Conservation (phyloP, 2,329 filamentous ascomycete species). For the Pseudofabraea citricarpa region DNA sequence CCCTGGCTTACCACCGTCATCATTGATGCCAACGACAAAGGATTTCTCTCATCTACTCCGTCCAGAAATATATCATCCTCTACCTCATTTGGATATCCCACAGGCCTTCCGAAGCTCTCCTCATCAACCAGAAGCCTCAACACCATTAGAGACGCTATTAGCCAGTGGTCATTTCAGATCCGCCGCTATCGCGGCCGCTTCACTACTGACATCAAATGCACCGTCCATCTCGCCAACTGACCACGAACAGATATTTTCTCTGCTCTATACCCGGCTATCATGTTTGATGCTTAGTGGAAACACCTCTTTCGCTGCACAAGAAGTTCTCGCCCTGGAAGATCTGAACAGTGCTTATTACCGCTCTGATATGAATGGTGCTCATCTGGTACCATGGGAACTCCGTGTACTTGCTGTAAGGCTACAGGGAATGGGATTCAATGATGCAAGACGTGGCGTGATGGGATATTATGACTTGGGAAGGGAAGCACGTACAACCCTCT, state of each 20-base stretch:
- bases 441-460: constrained; percentile 79
- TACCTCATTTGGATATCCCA: constrained; percentile 59
- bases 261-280: constrained; percentile 77
- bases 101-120: constrained; percentile 64
- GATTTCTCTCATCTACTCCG: constrained; percentile 79
- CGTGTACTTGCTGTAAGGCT: constrained; percentile 78
- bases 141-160: constrained; percentile 65
- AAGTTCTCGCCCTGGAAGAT: constrained; percentile 60
- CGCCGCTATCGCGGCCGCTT: constrained; percentile 65
- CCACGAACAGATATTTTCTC: constrained; percentile 62
- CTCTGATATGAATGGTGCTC: constrained; percentile 47
- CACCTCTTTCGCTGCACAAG: constrained; percentile 62
- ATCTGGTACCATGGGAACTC: constrained; percentile 82
- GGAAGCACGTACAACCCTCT: constrained; percentile 63
- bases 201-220: constrained; percentile 51
- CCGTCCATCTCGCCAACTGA: constrained; percentile 44
- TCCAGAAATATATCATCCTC: constrained; percentile 76
- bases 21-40: constrained; percentile 42
- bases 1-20: constrained; percentile 21
- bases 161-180: constrained; percentile 72
- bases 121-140: constrained; percentile 56
- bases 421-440: constrained; percentile 80
- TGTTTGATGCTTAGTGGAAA: constrained; percentile 78
- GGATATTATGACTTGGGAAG: constrained; percentile 83
- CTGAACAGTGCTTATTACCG: constrained; percentile 52